A percentile compares a stretch with the other conserved stretches of the same genome.
These are phyloP conservation scores for Chrysopogon serrulatus DNA, from an alignment of 176 grass and related monocot species.

Conservation along the genomic window DNA sequence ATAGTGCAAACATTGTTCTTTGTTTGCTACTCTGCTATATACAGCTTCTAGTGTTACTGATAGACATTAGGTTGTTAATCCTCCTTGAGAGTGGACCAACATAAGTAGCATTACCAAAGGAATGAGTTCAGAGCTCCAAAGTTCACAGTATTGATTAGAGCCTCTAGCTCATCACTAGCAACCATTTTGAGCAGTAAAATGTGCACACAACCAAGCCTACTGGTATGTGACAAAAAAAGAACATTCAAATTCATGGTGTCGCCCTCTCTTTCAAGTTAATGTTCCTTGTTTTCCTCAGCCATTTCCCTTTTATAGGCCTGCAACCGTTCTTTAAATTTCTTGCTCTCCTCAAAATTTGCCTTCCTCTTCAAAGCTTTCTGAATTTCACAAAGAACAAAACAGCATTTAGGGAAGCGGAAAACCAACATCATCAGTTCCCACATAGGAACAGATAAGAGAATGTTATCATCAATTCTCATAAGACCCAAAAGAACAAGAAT, in stretches of 20 bases:
- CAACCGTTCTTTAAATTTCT: slow-evolving; percentile 79
- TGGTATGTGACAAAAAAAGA: background rate
- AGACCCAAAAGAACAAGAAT: background rate
- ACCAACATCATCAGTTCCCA: background rate
- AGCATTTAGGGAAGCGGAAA: slow-evolving; percentile 1
- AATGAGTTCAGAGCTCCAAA: background rate
- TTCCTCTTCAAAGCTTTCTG: slow-evolving; percentile 93
- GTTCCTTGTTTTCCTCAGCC: slow-evolving; percentile 48
- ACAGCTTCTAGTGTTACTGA: background rate
- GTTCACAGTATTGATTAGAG: background rate
- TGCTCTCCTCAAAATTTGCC: slow-evolving; percentile 84
- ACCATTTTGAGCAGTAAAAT: background rate
- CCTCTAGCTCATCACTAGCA: background rate
- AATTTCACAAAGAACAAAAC: slow-evolving; percentile 10
- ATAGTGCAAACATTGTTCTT: background rate
- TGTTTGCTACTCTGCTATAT: background rate
- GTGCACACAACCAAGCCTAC: background rate
- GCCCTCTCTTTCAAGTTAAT: background rate
- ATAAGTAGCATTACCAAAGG: background rate
- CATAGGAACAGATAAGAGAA: background rate
- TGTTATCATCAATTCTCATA: background rate
- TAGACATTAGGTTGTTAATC: background rate
- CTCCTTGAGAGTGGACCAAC: background rate
- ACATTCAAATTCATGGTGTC: background rate
- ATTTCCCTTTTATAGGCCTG: slow-evolving; percentile 82